Percentiles rank a stretch among this genome's conserved stretches.
These are phyloP conservation scores for Trichophyton schoenleinii DNA, from an alignment of 2,329 filamentous ascomycete species.

Conservation along the genomic window DNA sequence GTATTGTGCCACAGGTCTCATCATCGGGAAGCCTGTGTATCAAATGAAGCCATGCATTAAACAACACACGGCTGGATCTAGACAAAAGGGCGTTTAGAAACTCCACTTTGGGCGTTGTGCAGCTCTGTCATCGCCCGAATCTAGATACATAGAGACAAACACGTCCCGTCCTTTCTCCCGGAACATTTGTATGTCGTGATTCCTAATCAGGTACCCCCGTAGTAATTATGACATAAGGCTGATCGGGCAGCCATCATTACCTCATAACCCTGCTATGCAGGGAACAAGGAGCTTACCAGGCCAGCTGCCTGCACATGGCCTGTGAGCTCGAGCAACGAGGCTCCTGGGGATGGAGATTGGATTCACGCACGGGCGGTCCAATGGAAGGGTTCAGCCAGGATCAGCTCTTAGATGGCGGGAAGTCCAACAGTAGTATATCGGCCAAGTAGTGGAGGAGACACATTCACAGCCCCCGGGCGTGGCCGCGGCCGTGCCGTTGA, in stretches of 20 bases:
- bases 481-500: neutral
- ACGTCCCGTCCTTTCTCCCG: neutral
- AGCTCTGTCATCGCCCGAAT: neutral
- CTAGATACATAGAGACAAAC: neutral
- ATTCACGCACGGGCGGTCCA: neutral
- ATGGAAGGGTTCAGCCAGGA: neutral
- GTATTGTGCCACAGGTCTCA: neutral
- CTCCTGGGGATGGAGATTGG: neutral
- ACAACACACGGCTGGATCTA: neutral
- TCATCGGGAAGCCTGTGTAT: neutral
- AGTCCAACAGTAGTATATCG: neutral
- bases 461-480: neutral
- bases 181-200: neutral
- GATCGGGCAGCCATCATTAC: neutral
- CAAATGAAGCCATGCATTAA: neutral
- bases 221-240: neutral
- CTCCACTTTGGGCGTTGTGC: neutral
- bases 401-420: neutral
- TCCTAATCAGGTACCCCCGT: neutral
- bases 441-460: neutral
- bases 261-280: neutral
- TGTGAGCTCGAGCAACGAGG: neutral
- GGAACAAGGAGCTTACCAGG: neutral
- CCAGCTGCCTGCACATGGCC: conserved; percentile 1
- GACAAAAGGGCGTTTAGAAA: neutral